Conservation (phyloP, 1,139 yeast species). For the Candida labiduridarum region DNA sequence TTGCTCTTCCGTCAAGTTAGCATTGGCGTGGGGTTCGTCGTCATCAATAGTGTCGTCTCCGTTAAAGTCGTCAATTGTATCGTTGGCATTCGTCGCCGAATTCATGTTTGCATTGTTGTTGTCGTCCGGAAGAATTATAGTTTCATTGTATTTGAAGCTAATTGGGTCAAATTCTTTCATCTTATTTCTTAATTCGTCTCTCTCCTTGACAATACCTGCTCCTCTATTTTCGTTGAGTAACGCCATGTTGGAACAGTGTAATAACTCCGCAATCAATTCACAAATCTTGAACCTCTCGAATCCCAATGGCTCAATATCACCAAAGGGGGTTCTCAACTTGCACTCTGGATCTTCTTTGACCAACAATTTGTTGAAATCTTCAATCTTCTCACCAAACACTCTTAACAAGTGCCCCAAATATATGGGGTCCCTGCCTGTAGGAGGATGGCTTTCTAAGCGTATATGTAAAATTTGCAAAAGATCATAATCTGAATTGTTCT, state of each 20-base stretch:
- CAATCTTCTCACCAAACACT: constrained; percentile 76
- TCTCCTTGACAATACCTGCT: constrained; percentile 70
- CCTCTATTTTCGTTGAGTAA: constrained; percentile 85
- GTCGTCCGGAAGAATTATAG: constrained; percentile 39
- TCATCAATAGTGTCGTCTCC: constrained; percentile 29
- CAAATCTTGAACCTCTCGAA: constrained; percentile 94
- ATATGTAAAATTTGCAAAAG: constrained; percentile 84
- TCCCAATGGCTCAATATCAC: constrained; percentile 80
- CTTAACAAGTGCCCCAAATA: constrained; percentile 85
- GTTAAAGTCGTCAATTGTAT: constrained; percentile 53
- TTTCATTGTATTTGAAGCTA: constrained; percentile 51
- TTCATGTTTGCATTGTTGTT: constrained; percentile 9
- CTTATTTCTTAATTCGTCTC: constrained; percentile 67
- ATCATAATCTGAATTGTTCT: constrained; percentile 95
- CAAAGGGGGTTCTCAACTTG: constrained; percentile 57
- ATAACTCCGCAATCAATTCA: constrained; percentile 89
- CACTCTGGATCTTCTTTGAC: constrained; percentile 21
- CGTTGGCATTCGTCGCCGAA: constrained; percentile 34
- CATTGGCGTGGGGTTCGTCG: constrained; percentile 53
- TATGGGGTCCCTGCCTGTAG: constrained; percentile 92
- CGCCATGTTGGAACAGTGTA: constrained; percentile 97
- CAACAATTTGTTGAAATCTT: constrained; percentile 55
- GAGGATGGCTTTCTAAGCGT: constrained; percentile 90
- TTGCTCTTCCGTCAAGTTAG: constrained; percentile 57
- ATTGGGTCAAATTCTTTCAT: constrained; percentile 51